These are phyloP conservation scores for Fragaria vesca DNA, from an alignment of 306 rosid genomes.

Conservation along the genomic window DNA sequence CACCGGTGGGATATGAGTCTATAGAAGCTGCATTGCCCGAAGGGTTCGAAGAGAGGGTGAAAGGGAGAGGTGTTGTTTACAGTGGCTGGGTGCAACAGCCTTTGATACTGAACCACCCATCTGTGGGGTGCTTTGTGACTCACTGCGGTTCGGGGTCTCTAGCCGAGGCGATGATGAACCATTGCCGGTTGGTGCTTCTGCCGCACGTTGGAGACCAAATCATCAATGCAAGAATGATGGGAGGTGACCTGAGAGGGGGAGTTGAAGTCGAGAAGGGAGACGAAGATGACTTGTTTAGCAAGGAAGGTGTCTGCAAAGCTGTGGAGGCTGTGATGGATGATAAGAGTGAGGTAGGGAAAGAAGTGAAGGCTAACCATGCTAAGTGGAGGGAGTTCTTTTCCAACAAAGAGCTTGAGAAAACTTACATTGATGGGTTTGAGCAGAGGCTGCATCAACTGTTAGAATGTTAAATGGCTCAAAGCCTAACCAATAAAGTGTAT, in stretches of 20 bases:
- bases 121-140: constrained; percentile 75
- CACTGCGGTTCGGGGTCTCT: constrained; percentile 77
- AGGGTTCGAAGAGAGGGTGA: constrained; percentile 47
- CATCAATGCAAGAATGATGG: constrained; percentile 55
- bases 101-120: constrained; percentile 53
- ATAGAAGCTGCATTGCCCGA: constrained; percentile 40
- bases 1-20: constrained; percentile 41
- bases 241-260: constrained; percentile 50
- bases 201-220: constrained; percentile 58
- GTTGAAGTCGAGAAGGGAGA: constrained; percentile 57
- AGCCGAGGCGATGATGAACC: constrained; percentile 53
- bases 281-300: constrained; percentile 52
- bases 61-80: constrained; percentile 54
- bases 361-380: constrained; percentile 40
- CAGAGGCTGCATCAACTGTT: constrained; percentile 31
- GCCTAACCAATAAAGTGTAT: too few species aligned
- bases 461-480: neutral
- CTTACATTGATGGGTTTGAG: constrained; percentile 44
- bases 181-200: constrained; percentile 53
- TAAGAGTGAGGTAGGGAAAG: constrained; percentile 40
- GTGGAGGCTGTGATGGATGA: constrained; percentile 41
- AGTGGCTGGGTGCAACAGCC: constrained; percentile 73
- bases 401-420: constrained; percentile 39
- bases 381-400: constrained; percentile 50
- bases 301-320: constrained; percentile 45